Evolutionary conservation across 257 asterid genomes (phyloP).

Genomic region (Misopates orontium): DNA sequence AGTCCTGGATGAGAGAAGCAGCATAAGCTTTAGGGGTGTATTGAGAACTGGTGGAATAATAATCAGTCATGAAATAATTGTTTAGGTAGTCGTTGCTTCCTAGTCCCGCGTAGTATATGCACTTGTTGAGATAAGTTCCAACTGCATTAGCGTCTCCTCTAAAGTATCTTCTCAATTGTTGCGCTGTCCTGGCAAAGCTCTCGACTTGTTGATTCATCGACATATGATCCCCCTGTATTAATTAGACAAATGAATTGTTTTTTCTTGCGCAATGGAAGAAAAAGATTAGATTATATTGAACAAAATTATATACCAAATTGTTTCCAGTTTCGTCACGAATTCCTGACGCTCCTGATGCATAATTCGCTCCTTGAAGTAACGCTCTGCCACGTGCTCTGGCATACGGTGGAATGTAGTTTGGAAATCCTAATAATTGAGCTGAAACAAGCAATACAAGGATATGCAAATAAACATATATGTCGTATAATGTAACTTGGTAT

Average conservation of each 20-base stretch:
- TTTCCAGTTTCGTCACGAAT: conserved; percentile 93
- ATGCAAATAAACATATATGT: not conserved
- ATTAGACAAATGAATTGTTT: not conserved
- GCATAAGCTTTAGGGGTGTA: conserved; percentile 73
- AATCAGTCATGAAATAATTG: conserved; percentile 81
- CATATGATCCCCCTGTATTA: conserved; percentile 68
- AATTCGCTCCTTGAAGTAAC: conserved; percentile 68
- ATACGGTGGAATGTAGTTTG: conserved; percentile 70
- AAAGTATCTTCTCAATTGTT: conserved; percentile 53
- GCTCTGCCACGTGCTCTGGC: conserved; percentile 55
- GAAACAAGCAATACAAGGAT: conserved; percentile 17
- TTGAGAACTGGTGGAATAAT: conserved; percentile 53
- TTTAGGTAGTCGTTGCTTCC: conserved; percentile 95
- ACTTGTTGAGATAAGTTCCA: conserved; percentile 57
- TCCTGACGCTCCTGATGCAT: conserved; percentile 92
- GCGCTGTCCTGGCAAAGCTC: conserved; percentile 59
- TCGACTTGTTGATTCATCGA: conserved; percentile 77
- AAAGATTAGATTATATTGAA: not conserved
- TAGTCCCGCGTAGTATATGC: conserved; percentile 74
- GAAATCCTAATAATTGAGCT: conserved; percentile 87
- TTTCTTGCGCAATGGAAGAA: not conserved
- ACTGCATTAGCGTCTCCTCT: conserved; percentile 57
- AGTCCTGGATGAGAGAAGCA: conserved; percentile 71
- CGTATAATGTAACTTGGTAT: too few species aligned
- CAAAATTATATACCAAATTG: conserved; percentile 52